Conservation (phyloP, 2,329 filamentous ascomycete genomes). For the Talaromyces sp. region DNA sequence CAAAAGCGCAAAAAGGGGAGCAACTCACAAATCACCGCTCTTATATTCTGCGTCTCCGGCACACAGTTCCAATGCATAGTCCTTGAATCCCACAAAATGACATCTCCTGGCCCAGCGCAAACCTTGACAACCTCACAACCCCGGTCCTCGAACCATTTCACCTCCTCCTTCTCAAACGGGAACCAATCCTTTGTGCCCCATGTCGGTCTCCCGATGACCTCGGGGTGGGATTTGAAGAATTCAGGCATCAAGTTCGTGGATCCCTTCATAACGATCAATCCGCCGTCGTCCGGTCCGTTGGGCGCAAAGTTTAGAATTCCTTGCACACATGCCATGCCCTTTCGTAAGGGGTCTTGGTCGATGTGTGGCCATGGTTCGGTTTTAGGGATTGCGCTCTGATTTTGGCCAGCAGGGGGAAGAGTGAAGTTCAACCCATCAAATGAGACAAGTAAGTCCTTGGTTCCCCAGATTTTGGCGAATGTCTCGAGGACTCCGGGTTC, state of each 20-base stretch:
- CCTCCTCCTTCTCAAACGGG: too few species aligned
- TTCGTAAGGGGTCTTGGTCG: background rate
- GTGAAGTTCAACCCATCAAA: background rate
- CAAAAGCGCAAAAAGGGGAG: too few species aligned
- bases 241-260: background rate
- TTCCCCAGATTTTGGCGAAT: background rate
- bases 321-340: background rate
- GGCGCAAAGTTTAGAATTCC: background rate
- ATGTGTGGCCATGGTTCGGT: background rate
- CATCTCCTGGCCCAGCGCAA: too few species aligned
- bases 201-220: background rate
- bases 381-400: too few species aligned
- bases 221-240: background rate
- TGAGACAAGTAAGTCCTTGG: background rate
- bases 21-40: too few species aligned
- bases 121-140: too few species aligned
- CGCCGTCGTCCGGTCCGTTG: background rate
- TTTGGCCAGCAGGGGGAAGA: background rate
- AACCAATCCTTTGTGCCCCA: too few species aligned
- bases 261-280: background rate
- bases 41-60: too few species aligned
- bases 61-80: too few species aligned
- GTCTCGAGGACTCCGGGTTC: background rate
- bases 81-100: too few species aligned
- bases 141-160: too few species aligned